Percentiles rank a stretch among this genome's conserved stretches.
phyloP scores from a whole-genome alignment of 2,329 filamentous ascomycete species.

The Botrytis paeoniae region DNA sequence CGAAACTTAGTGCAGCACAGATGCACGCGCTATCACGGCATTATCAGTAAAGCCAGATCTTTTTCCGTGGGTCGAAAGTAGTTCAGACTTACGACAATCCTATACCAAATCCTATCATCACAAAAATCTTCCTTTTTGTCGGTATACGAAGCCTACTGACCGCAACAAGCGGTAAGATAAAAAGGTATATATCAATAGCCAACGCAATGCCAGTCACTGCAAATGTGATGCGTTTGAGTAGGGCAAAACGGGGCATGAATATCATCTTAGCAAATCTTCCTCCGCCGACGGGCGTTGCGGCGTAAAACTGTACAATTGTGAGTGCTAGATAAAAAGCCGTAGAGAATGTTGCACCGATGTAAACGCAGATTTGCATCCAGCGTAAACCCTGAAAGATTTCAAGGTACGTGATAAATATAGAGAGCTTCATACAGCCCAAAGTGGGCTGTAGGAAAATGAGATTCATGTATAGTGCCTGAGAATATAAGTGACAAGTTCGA shows the following conservation, averaged over 20 bases:
- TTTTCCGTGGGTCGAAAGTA: too few species aligned
- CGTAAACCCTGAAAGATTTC: neutral
- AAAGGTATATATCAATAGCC: neutral
- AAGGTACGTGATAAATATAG: neutral
- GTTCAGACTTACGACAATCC: neutral
- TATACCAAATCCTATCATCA: neutral
- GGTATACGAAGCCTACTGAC: fast-evolving
- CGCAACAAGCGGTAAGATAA: neutral
- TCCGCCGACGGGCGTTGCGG: too few species aligned
- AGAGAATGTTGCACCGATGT: neutral
- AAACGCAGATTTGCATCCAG: neutral
- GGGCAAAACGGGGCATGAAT: too few species aligned
- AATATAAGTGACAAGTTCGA: too few species aligned
- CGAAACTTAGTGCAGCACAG: too few species aligned
- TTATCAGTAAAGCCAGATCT: neutral
- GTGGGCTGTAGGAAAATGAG: too few species aligned
- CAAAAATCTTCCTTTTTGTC: neutral
- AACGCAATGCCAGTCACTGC: too few species aligned
- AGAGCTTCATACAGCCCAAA: neutral
- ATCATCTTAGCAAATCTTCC: too few species aligned
- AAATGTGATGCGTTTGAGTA: too few species aligned
- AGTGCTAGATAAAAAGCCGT: too few species aligned
- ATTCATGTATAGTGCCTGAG: too few species aligned
- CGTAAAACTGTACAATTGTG: too few species aligned
- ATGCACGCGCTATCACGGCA: fast-evolving